Base-by-base conservation (phyloP, 495 filamentous ascomycete species). In the Daldinia loculata region DNA sequence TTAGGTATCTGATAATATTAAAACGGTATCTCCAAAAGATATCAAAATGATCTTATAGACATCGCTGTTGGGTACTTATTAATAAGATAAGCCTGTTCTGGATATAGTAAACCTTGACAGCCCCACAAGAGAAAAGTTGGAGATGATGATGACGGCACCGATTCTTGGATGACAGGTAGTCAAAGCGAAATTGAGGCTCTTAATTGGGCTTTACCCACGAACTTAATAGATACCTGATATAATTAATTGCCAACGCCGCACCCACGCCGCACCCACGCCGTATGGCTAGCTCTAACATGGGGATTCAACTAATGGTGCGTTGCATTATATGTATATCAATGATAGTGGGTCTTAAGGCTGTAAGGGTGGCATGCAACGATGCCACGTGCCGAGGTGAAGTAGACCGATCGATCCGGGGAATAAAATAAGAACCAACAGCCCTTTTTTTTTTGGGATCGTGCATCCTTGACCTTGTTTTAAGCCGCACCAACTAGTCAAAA, bases 271-370 rank as follows among this genome's bases (percentile, higher is more conserved):
- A 41, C 15, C 7, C 14, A 7, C 62, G 51, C 39, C 58, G 64
- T 72, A 48, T 72, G 64, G 52, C 38, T 14, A 7, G 11, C 19
- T 56, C 38, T 55, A 45, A 58, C 6, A 29, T 71, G 29, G 45
- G 27, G 63, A 41, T 50, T 8, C n/a, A 30, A 64, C 63, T 72
- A 72, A 72, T 72, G 69, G 69, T 67, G 69, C 69, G 64, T 67
- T 67, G 63, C 68, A 71, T 71, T 59, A 67, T 61, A 71, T 59
- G 63, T 61, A 71, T 63, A 41, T 29, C 56, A 34, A 50, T 19
- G 58, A 41, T 36, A 38, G 69, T 71, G 63, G 69, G 58, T 63
- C 63, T 63, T 60, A 67, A 67, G 57, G 63, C 63, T 66, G 69
- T 67, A 63, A 41, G 69, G 59, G 58, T 50, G 22, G 43, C 63